Evolutionary conservation across 164 flowering plant species (phyloP), one percentile per base, ranked within the genome.

Genomic region (Houttuynia cordata): DNA sequence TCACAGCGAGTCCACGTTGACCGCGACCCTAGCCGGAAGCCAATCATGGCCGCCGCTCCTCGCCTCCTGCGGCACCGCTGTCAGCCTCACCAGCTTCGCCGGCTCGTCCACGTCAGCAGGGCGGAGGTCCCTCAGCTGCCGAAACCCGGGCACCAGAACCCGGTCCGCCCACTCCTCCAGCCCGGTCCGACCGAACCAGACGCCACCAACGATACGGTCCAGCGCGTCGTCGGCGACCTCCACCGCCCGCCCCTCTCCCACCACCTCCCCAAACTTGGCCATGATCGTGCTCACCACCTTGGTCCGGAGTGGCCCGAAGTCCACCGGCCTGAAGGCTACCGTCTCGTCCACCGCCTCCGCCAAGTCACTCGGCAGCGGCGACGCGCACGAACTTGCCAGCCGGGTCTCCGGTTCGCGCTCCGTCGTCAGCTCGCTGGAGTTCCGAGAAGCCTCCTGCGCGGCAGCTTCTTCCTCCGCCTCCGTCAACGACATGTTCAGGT

Each of bases 401-500:
- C 65, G 84, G 1, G 73, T 84, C 18, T 85, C 92, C 24, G 78
- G 83, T 34, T 87, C 97, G 23, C 79, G 84, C 23, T 89, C 97
- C 0, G 79, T 50, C 4, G 94, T 87, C 51, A 93, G 80, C 61
- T 88, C 94, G 39, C 98, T 92, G 1, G 96, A 87, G 63, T 87
- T 81, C 51, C 71, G 77, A 4, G 95, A 84, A 0, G 86, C 87
- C 59, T 83, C 88, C 5, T 74, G 66, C 57, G 58, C 58, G 17
- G 14, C 12, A 3, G 49, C 14, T 17, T 45, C 49, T 51, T 83
- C 88, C 25, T 80, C 87, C 24, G 76, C 59, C 3, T 30, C 60
- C 39, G 79, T 82, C 0, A 81, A 92, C 0, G 79, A 73, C 64
- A 82, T 68, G 70, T 90, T 93, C 50, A 93, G 73, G 58, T 93